A percentile compares a stretch with the other conserved stretches of the same genome.
These are phyloP conservation scores for Verticillium alfalfae DNA, from an alignment of 2,329 filamentous ascomycete species.

Conservation along the genomic window DNA sequence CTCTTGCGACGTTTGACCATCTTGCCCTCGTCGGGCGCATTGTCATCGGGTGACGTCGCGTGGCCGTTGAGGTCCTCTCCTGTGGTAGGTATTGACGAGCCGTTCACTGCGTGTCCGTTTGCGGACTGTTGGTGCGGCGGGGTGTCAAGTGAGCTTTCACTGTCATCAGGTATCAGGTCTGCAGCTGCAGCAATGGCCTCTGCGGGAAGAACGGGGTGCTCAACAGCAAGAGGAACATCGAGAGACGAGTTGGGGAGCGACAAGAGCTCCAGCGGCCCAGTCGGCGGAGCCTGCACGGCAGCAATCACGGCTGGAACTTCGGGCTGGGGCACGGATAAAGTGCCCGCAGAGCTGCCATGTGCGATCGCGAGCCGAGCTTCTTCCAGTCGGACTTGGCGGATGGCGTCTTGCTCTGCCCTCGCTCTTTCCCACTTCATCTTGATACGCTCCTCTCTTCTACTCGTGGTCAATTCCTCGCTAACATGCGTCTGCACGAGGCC, in stretches of 20 bases:
- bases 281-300: slow-evolving; percentile 15
- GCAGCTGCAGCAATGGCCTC: neutral
- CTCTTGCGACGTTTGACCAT: slow-evolving; percentile 49
- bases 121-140: too few relatives aligned
- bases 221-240: neutral
- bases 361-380: slow-evolving; percentile 29
- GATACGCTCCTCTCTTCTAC: slow-evolving; percentile 72
- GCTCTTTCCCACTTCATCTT: slow-evolving; percentile 88
- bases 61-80: neutral
- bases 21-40: slow-evolving; percentile 8
- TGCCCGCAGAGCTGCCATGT: neutral
- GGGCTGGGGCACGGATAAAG: neutral
- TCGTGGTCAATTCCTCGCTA: slow-evolving; percentile 74
- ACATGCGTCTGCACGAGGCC: slow-evolving; percentile 62
- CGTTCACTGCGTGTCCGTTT: neutral
- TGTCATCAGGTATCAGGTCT: neutral
- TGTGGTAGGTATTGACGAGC: neutral
- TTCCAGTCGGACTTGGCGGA: slow-evolving; percentile 59
- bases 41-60: neutral
- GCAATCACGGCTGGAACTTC: neutral
- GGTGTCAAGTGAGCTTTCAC: neutral
- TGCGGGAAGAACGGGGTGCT: neutral
- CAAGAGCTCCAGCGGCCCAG: slow-evolving; percentile 39
- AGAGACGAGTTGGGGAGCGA: slow-evolving; percentile 51
- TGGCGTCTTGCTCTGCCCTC: slow-evolving; percentile 76